Base-by-base conservation (phyloP, 2,329 filamentous ascomycete genomes). In the Pseudocercospora macadamiae region DNA sequence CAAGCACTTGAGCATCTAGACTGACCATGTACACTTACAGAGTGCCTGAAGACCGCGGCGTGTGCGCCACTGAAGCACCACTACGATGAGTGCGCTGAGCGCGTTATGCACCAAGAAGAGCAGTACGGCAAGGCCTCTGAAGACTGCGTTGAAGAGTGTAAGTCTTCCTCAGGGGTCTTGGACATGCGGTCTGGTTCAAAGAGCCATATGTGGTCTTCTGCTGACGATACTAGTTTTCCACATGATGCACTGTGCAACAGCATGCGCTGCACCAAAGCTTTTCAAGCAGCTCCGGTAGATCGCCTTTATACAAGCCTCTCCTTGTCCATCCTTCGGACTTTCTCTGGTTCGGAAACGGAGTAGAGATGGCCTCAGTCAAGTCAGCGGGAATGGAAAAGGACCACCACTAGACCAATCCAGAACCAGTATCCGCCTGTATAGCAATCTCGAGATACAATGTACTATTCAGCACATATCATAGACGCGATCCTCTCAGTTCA, bases 81-180 rank as follows among this genome's bases (percentile, higher is more conserved):
- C 85, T 97, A 89, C 77, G 93, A 97, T 68, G 91, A 97, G 81
- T 99, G 95, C 78, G 92, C 93, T 70, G 93, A 96, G 86, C 92
- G 95, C 72, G 95, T 99, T 70, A 91, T 87, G 71, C 78, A 83
- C 74, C 76, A 82, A 70, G 86, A 91, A 73, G 85, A 89, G 69
- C 84, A 88, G 66, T 86, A 89, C 70, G 83, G 84, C 78, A 86
- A 88, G 79, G 88, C 88, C 71, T 87, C 90, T 73, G 95, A 99
- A 85, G 93, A 97, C 82, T 99, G 95, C 73, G 91, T 97, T 68
- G 95, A 99, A 84, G 95, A 99, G 84, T 99, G 95, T 97, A 89
- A 80, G 93, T 86, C 28, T 18, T 19, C 3, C 5, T 21, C 14
- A n/a, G n/a, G n/a, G n/a, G n/a, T n/a, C n/a, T n/a, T n/a, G n/a